These are phyloP conservation scores for Zanthoxylum bungeanum DNA, from an alignment of 345 rosid genomes.

Conservation along the genomic window DNA sequence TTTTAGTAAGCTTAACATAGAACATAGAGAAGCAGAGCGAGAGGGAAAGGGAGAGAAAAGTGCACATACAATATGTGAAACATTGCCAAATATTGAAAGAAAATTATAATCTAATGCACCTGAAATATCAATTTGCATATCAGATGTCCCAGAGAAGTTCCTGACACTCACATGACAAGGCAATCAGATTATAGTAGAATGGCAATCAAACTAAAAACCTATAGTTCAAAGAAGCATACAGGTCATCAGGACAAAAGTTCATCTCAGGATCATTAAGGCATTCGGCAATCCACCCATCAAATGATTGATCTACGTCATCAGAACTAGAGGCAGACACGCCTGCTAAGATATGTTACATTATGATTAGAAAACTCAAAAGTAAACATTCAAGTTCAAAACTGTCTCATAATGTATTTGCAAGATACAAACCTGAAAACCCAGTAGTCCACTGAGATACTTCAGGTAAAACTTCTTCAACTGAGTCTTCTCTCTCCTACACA, in stretches of 20 bases:
- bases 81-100: background rate
- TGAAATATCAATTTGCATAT: constrained; percentile 58
- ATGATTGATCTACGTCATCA: constrained; percentile 46
- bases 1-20: constrained; percentile 1
- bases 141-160: constrained; percentile 45
- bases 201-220: constrained; percentile 12
- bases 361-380: constrained; percentile 10
- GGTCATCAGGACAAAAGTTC: constrained; percentile 46
- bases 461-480: constrained; percentile 53
- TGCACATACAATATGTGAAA: background rate
- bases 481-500: constrained; percentile 60
- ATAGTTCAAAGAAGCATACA: constrained; percentile 45
- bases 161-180: constrained; percentile 33
- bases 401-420: constrained; percentile 8
- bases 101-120: constrained; percentile 27
- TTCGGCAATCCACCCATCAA: constrained; percentile 70
- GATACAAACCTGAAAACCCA: constrained; percentile 66
- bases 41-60: background rate
- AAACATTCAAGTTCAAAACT: constrained; percentile 12
- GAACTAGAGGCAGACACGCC: constrained; percentile 49
- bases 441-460: constrained; percentile 50
- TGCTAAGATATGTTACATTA: constrained; percentile 26
- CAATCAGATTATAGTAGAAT: constrained; percentile 19
- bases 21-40: background rate
- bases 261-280: constrained; percentile 68